Evolutionary conservation across 345 rosid genomes (phyloP), one percentile per base, ranked within the genome.

Genomic region (Rhodomyrtus tomentosa): DNA sequence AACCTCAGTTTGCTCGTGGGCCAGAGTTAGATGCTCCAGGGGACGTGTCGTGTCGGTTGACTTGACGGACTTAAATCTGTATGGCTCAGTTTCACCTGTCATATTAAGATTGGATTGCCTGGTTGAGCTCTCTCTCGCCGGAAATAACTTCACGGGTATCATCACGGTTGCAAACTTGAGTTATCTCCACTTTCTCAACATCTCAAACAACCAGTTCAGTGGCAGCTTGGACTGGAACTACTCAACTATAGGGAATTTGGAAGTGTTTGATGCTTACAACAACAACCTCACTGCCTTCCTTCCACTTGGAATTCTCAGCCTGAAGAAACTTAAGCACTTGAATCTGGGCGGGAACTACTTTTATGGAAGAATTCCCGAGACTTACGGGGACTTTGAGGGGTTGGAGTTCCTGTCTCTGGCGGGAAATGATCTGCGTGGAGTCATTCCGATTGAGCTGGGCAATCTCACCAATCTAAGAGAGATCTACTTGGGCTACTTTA

Each of bases 321-420:
- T 90, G 84, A 82, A 84, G 86, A 91, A 84, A 48, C 93, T 96
- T 55, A 85, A 84, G 86, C 82, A 89, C 92, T 94, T 96, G 87
- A 89, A 94, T 79, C 91, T 96, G 59, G 99, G 99, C 20, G 98
- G 99, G 82, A 96, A 96, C 89, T 96, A 85, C 91, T 95, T 96
- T 79, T 74, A 80, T 10, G 98, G 99, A 14, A 87, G 85, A 87
- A 96, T 96, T 73, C 98, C 98, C 27, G 68, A 55, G 45, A 88
- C 87, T 72, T 95, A 94, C 29, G 98, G 96, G 82, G 84, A 85
- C 84, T 88, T 95, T 62, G 83, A 84, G 88, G 82, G 86, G 55
- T 90, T 96, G 87, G 87, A 89, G 89, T 94, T 87, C 89, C 92
- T 96, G 29, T 93, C 96, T 42, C 91, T 96, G 45, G 92, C 93